Evolutionary conservation across 2,329 filamentous ascomycete genomes (phyloP).

Genomic region (Botrytis aclada): DNA sequence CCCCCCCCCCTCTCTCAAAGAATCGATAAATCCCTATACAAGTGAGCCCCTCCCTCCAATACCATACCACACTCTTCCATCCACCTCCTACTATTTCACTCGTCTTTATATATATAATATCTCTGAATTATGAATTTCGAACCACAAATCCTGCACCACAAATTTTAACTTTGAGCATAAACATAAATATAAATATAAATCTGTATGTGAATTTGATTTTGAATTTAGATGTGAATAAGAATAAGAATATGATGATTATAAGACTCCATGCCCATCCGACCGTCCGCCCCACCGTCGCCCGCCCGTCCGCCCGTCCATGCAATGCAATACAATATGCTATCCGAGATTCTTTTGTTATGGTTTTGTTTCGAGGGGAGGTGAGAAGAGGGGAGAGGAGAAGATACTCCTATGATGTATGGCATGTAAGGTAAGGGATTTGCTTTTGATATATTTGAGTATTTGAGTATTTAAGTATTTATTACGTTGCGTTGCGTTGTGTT

Average conservation of each 20-base stretch:
- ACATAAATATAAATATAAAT: too few species aligned
- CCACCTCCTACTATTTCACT: neutral
- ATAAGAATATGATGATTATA: too few species aligned
- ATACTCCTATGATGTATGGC: neutral
- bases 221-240: neutral
- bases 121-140: too few species aligned
- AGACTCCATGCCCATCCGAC: neutral
- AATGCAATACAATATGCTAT: neutral
- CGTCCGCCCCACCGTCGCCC: neutral
- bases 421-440: neutral
- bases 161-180: too few species aligned
- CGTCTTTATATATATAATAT: too few species aligned
- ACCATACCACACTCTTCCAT: neutral
- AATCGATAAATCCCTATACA: neutral
- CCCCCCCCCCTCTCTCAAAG: rapidly evolving
- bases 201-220: neutral
- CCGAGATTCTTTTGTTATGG: neutral
- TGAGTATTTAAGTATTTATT: neutral
- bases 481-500: neutral
- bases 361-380: neutral
- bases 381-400: neutral
- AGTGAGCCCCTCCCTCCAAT: neutral
- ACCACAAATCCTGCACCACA: too few species aligned
- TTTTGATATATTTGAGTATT: neutral
- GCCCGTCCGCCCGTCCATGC: neutral